Evolutionary conservation across 768 basidiomycete genomes (phyloP), one percentile per base, ranked within the genome.

Genomic region (Neoboletus brunneissimus): DNA sequence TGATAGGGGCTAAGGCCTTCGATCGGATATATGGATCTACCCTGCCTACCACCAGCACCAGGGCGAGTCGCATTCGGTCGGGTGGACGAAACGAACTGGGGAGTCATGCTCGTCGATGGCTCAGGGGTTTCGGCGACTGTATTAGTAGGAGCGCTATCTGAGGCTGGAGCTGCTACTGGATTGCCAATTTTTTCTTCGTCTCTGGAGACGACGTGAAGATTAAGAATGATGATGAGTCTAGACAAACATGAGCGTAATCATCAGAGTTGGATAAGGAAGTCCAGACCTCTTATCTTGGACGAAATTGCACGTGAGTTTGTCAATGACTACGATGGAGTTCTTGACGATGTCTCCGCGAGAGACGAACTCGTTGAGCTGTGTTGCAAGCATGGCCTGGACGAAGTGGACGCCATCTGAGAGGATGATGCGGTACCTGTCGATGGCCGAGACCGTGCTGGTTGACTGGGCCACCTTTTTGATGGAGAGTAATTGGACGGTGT

Each of bases 1-100:
- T 97, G 94, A 65, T 98, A 98, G 10, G 96, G 96, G 67, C 90
- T 94, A 44, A 98, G 81, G 6, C 87, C 89, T 68, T 97, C 96
- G 61, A 99, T 98, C 2, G 95, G 96, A 72, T 87, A 87, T 32
- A 86, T 70, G 13, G 67, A 65, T 38, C 69, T 72, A 25, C 66
- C 64, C 35, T 53, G 43, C 54, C 54, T 64, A 18, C 57, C 62
- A 41, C 54, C 54, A 51, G 62, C n/a, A 20, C 54, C 48, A 27
- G 64, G 48, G 4, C 56, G 67, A 45, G 58, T 15, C 2, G 48
- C 23, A 1, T 4, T 4, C n/a, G 61, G 48, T 25, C 54, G 47
- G 20, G 70, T 62, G 27, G 68, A 56, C 6, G 72, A 59, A 37
- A 66, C 53, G 5, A 66, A 55, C 11, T 72, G 65, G 8, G 75